Percentiles rank a stretch among this genome's conserved stretches.
Conservation (phyloP, 768 basidiomycete species). For the Termitomyces sp. region DNA sequence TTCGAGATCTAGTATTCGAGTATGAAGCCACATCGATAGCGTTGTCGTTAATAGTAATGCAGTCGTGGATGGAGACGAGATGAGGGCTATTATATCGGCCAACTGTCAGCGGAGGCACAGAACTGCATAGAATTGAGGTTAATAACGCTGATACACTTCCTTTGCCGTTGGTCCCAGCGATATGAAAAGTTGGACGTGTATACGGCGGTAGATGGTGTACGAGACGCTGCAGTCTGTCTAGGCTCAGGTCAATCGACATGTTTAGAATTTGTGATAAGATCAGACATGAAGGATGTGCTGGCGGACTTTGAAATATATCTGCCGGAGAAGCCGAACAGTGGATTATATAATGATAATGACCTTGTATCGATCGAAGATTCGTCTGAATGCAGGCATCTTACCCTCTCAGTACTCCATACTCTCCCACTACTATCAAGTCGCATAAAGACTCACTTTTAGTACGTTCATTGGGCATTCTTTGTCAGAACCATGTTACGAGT, state of each 20-base stretch:
- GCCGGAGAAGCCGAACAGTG: too few species aligned
- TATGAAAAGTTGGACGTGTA: slow-evolving; percentile 80
- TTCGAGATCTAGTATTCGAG: slow-evolving; percentile 34
- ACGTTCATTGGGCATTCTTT: too few species aligned
- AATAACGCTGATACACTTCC: slow-evolving; percentile 87
- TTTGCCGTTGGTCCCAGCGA: slow-evolving; percentile 97
- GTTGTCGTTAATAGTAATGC: slow-evolving; percentile 61
- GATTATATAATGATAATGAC: too few species aligned
- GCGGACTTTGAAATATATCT: too few species aligned
- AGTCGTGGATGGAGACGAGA: slow-evolving; percentile 73
- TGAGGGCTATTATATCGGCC: slow-evolving; percentile 95
- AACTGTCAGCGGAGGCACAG: slow-evolving; percentile 52
- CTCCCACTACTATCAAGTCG: too few species aligned
- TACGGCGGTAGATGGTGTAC: slow-evolving; percentile 55
- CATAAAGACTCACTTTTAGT: too few species aligned
- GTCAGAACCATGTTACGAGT: too few species aligned
- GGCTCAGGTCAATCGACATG: slow-evolving; percentile 68
- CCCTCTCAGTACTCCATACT: too few species aligned
- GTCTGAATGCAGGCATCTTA: too few species aligned
- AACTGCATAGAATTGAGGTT: slow-evolving; percentile 64
- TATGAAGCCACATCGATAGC: slow-evolving; percentile 52
- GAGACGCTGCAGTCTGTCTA: slow-evolving; percentile 55
- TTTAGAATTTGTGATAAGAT: background rate
- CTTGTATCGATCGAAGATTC: too few species aligned
- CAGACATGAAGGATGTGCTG: too few species aligned